Evolutionary conservation across 371 early-diverging fungal genomes (phyloP), one percentile per base, ranked within the genome.

Genomic region (Rhizomucor pusillus): DNA sequence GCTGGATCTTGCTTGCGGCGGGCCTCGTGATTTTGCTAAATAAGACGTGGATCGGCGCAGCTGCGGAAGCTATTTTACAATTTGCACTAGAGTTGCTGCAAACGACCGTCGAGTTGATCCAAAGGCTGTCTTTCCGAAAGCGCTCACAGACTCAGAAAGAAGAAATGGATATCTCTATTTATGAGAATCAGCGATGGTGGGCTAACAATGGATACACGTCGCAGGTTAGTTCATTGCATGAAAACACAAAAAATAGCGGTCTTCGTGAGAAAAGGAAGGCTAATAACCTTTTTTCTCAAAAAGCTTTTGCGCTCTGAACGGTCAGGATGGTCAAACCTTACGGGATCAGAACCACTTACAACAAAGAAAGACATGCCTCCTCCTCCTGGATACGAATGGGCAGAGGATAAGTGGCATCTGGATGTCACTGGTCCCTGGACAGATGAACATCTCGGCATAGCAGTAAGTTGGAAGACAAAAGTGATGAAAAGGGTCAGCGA

Each of bases 161-260:
- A 24, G 44, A 43, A 13, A 36, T 57, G 11, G 58, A 56, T 18
- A 25, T 63, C 5, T 63, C 64, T 2, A 20, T 66, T 1, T 66
- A 66, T 19, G 62, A 66, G 55, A 66, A 66, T 49, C 66, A 66
- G 37, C 59, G 62, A 16, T 66, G 62, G 62, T 61, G 59, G 56
- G 59, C 56, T 2, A 59, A 54, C 20, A 59, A 48, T 23, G 56
- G 55, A 4, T 59, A 50, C 33, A 59, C 59, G 18, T 39, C 64
- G 5, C 59, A 63, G 47, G 64, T 63, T 55, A 35, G 25, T 33
- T 48, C 22, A 46, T 54, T 5, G 20, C 4, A 41, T 18, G 3
- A n/a, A n/a, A n/a, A n/a, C n/a, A n/a, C n/a, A n/a, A n/a, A n/a
- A n/a, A n/a, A n/a, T n/a, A n/a, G n/a, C n/a, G n/a, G n/a, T n/a